A percentile compares a stretch with the other conserved stretches of the same genome.
Conservation (phyloP, 1,284 basidiomycete species). For the Ganoderma lucidum region DNA sequence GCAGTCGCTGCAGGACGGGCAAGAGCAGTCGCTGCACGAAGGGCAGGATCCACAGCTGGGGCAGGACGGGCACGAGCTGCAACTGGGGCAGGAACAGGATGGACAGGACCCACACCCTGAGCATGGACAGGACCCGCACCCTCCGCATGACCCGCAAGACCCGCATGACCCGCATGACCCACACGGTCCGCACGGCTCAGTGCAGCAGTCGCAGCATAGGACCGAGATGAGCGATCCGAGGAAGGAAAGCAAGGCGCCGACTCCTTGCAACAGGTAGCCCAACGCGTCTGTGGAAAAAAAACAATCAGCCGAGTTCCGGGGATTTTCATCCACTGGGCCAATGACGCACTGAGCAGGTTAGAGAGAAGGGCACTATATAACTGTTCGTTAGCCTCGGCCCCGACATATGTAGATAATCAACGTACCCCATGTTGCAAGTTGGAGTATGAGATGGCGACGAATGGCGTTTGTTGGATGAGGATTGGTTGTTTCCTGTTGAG, state of each 20-base stretch:
- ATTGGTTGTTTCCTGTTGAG: background rate
- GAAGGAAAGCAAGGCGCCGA: background rate
- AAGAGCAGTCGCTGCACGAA: background rate
- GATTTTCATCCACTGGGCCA: background rate
- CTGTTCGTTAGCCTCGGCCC: background rate
- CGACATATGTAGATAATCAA: background rate
- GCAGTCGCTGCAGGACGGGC: background rate
- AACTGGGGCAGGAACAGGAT: background rate
- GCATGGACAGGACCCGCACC: background rate
- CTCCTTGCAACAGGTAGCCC: constrained; percentile 2
- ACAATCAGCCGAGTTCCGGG: background rate
- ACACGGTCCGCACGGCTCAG: background rate
- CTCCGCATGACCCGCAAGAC: background rate
- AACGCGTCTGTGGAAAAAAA: background rate
- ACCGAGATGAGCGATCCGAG: background rate
- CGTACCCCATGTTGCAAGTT: constrained; percentile 1
- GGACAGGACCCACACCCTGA: background rate
- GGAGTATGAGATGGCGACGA: background rate
- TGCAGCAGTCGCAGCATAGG: constrained; percentile 1
- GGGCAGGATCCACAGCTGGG: background rate
- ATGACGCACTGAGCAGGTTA: background rate
- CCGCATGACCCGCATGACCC: background rate
- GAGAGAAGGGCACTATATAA: background rate
- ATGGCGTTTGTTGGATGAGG: background rate
- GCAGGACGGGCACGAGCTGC: background rate